A percentile compares a stretch with the other conserved stretches of the same genome.
Conservation (phyloP, 1,284 basidiomycete species). For the Ceratobasidium sp. region DNA sequence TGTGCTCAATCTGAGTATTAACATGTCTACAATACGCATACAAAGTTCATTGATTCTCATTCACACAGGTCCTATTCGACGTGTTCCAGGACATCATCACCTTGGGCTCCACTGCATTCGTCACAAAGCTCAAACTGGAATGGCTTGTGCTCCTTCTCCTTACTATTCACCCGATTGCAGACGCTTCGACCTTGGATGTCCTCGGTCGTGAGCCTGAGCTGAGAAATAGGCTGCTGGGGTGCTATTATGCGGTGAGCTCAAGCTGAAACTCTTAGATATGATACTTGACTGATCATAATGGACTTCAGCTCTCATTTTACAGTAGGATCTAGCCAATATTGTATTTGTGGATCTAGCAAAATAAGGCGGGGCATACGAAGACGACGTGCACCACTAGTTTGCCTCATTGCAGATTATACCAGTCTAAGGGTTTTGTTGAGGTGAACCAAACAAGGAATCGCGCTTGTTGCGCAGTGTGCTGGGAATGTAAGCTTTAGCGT, state of each 20-base stretch:
- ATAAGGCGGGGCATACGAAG: slow-evolving; percentile 61
- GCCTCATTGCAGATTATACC: not conserved
- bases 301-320: slow-evolving; percentile 54
- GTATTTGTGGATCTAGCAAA: slow-evolving; percentile 59
- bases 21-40: too few species aligned
- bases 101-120: slow-evolving; percentile 57
- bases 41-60: not conserved
- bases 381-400: slow-evolving; percentile 56
- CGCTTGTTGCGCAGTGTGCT: slow-evolving; percentile 59
- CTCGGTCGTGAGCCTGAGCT: slow-evolving; percentile 54
- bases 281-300: not conserved
- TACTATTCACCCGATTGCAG: slow-evolving; percentile 57
- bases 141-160: slow-evolving; percentile 62
- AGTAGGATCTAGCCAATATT: slow-evolving; percentile 57
- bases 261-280: slow-evolving; percentile 10
- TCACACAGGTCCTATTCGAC: slow-evolving; percentile 58
- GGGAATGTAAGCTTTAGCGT: slow-evolving; percentile 54
- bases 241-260: slow-evolving; percentile 57
- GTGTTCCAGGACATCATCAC: slow-evolving; percentile 60
- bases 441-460: slow-evolving; percentile 46
- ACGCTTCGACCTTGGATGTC: slow-evolving; percentile 54
- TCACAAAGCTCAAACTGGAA: slow-evolving; percentile 61
- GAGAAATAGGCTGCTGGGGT: slow-evolving; percentile 55
- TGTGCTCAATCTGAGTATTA: too few species aligned
- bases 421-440: not conserved